These are phyloP conservation scores for Teunomyces gatunensis DNA, from an alignment of 805 yeast species.

Conservation along the genomic window DNA sequence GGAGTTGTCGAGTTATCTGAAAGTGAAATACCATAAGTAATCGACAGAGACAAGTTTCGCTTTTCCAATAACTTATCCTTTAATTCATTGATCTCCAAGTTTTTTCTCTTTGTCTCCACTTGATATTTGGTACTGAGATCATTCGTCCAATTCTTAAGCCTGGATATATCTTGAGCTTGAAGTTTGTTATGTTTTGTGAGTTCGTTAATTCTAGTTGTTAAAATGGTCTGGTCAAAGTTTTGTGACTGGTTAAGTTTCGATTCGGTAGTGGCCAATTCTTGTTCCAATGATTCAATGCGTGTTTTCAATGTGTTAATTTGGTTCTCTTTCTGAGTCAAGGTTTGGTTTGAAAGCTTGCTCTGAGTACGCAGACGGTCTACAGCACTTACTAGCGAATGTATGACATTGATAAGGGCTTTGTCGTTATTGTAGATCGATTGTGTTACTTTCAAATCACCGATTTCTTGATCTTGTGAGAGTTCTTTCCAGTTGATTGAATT, in stretches of 20 bases:
- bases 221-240: slow-evolving; percentile 16
- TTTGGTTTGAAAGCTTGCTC: slow-evolving; percentile 27
- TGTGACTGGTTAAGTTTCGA: slow-evolving; percentile 13
- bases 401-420: slow-evolving; percentile 31
- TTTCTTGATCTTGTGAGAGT: slow-evolving; percentile 25
- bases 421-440: slow-evolving; percentile 34
- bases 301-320: slow-evolving; percentile 22
- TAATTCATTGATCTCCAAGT: slow-evolving; percentile 30
- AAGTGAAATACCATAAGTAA: slow-evolving; percentile 26
- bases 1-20: slow-evolving; percentile 12
- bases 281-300: slow-evolving; percentile 21
- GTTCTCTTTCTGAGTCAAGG: slow-evolving; percentile 27
- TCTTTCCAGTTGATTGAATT: slow-evolving; percentile 34
- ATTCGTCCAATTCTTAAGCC: slow-evolving; percentile 26
- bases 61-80: slow-evolving; percentile 34
- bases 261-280: slow-evolving; percentile 17
- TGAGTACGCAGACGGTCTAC: slow-evolving; percentile 31
- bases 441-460: slow-evolving; percentile 20
- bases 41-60: slow-evolving; percentile 27
- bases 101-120: slow-evolving; percentile 33
- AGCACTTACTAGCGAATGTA: slow-evolving; percentile 31
- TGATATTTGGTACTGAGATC: slow-evolving; percentile 33
- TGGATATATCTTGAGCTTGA: slow-evolving; percentile 28
- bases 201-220: slow-evolving; percentile 15
- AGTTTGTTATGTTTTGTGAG: slow-evolving; percentile 20